Percentiles rank a stretch among this genome's conserved stretches.
phyloP scores from a whole-genome alignment of 2,329 filamentous ascomycete species.

The Sclerotinia spermophila region DNA sequence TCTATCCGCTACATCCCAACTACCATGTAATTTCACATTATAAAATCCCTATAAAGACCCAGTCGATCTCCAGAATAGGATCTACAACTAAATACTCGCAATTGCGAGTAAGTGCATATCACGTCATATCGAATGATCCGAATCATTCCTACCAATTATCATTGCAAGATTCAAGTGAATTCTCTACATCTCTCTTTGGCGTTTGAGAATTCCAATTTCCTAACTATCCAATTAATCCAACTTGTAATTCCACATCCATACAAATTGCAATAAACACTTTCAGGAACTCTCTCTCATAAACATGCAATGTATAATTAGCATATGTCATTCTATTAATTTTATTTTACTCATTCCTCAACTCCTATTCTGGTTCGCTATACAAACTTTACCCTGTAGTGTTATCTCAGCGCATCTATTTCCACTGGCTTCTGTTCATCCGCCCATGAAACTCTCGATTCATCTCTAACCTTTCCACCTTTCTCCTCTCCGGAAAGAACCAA shows the following conservation, averaged over 20 bases:
- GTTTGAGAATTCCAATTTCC: background rate
- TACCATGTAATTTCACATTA: no score
- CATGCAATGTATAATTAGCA: background rate
- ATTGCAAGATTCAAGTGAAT: background rate
- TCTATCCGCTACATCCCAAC: no score
- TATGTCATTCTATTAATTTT: background rate
- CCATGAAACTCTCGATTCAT: background rate
- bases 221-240: background rate
- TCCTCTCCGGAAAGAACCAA: background rate
- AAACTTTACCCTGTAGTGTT: background rate
- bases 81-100: no score
- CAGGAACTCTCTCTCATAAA: background rate
- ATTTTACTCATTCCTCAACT: background rate
- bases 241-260: background rate
- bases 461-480: background rate
- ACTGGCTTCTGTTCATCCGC: background rate
- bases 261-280: background rate
- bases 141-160: background rate
- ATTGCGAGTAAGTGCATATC: no score
- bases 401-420: background rate
- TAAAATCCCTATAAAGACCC: no score
- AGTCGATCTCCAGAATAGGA: no score
- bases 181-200: background rate
- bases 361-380: background rate
- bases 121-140: no score